phyloP scores from a whole-genome alignment of 1,139 yeast species.

The Lodderomyces metapsilosis region DNA sequence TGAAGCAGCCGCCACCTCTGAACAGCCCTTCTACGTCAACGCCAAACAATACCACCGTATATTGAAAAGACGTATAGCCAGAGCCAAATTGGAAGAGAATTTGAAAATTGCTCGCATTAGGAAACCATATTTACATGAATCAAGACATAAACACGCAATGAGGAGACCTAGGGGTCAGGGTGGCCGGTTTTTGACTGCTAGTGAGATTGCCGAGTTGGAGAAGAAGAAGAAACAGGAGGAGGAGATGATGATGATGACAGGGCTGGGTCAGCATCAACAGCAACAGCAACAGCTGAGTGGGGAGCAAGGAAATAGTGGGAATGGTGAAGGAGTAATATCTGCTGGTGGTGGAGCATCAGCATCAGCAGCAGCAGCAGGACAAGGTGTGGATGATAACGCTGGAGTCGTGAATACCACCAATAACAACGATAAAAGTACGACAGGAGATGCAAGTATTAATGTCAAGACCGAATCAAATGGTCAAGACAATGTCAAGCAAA shows the following conservation, averaged over 20 bases:
- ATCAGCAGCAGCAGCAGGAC: no score
- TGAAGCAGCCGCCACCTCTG: conserved; percentile 29
- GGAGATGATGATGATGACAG: no score
- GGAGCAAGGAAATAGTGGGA: conserved; percentile 4
- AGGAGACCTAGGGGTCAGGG: conserved; percentile 99
- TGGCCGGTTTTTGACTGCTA: conserved; percentile 93
- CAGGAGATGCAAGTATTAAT: no score
- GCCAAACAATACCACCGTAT: conserved; percentile 98
- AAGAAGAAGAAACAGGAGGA: conserved; percentile 49
- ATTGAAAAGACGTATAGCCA: conserved; percentile 84
- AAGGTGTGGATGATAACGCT: no score
- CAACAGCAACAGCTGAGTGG: conserved; percentile 18
- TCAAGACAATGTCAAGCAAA: no score
- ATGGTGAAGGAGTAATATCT: background rate
- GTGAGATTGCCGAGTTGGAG: conserved; percentile 88
- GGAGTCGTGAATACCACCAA: background rate
- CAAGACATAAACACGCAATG: conserved; percentile 99
- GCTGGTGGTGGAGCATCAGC: no score
- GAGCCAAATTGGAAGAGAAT: conserved; percentile 89
- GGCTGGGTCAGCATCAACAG: conserved; percentile 25
- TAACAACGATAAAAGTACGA: background rate
- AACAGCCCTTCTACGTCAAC: conserved; percentile 95
- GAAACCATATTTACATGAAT: conserved; percentile 93
- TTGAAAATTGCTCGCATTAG: conserved; percentile 86
- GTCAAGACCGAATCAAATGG: background rate